Percentiles rank a stretch among this genome's conserved stretches.
phyloP scores from a whole-genome alignment of 2,329 filamentous ascomycete species.

The Apiospora marii region DNA sequence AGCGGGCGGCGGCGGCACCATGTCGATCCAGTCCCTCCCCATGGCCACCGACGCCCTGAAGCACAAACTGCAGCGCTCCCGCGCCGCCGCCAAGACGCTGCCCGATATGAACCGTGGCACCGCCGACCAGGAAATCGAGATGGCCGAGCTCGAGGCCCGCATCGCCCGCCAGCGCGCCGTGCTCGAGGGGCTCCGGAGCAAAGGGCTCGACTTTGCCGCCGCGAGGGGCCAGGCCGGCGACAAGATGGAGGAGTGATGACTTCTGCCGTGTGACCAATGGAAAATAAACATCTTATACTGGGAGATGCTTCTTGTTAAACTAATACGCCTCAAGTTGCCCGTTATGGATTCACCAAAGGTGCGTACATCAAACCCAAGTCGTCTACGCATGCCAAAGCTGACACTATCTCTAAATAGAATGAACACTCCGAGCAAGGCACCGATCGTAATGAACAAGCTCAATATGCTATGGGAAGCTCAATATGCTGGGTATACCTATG shows the following conservation, averaged over 20 bases:
- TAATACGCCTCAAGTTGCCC: neutral
- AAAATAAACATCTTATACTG: neutral
- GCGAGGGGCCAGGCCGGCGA: slow-evolving; percentile 41
- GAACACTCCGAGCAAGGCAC: too few species aligned
- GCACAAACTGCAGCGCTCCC: slow-evolving; percentile 82
- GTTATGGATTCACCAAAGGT: neutral
- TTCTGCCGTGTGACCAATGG: neutral
- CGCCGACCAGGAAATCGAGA: slow-evolving; percentile 76
- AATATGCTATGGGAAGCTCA: neutral
- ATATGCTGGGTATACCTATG: slow-evolving; percentile 2
- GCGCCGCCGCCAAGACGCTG: slow-evolving; percentile 68
- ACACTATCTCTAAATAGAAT: neutral
- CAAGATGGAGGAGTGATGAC: slow-evolving; percentile 50
- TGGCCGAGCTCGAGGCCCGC: slow-evolving; percentile 68
- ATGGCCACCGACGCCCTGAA: slow-evolving; percentile 81
- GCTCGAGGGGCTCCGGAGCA: slow-evolving; percentile 61
- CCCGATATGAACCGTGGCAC: slow-evolving; percentile 74
- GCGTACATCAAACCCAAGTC: neutral
- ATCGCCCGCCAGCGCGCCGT: slow-evolving; percentile 69
- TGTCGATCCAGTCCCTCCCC: slow-evolving; percentile 76
- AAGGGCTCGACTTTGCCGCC: slow-evolving; percentile 52
- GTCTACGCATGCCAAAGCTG: neutral
- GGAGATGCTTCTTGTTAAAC: neutral
- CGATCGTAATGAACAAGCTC: neutral
- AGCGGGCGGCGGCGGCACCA: slow-evolving; percentile 35